Evolutionary conservation across 2,329 filamentous ascomycete genomes (phyloP).

Genomic region (Fusarium veterinarium): DNA sequence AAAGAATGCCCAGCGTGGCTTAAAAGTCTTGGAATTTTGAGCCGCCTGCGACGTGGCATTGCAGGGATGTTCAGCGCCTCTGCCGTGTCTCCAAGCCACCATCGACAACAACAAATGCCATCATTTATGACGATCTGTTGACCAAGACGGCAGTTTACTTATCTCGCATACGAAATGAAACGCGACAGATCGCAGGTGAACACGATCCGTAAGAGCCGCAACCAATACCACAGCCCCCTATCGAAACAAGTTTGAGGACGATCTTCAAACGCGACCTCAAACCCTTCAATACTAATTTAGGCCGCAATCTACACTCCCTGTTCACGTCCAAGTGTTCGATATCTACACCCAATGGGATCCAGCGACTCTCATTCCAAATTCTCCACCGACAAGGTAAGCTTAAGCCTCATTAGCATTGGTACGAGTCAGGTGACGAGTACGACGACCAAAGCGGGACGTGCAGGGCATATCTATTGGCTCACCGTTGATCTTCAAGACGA

Average conservation of each 20-base stretch:
- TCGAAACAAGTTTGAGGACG: conserved; percentile 20
- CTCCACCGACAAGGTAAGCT: background rate
- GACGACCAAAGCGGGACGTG: background rate
- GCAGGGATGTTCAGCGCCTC: background rate
- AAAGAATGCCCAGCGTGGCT: background rate
- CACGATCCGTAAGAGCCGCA: background rate
- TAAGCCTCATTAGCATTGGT: conserved; percentile 13
- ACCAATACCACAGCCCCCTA: conserved; percentile 2
- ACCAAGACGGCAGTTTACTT: background rate
- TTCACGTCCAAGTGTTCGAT: background rate
- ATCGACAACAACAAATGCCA: background rate
- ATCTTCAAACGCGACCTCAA: conserved; percentile 13
- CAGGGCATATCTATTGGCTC: conserved; percentile 17
- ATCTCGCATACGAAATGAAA: conserved; percentile 28
- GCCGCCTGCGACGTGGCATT: background rate
- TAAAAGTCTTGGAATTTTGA: background rate
- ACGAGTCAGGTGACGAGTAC: conserved; percentile 17
- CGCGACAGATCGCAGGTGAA: conserved; percentile 2
- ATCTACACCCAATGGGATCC: conserved; percentile 4
- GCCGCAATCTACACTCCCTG: conserved; percentile 13
- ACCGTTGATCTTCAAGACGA: conserved; percentile 27
- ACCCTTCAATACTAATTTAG: conserved; percentile 1
- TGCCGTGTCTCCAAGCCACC: background rate
- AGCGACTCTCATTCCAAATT: background rate
- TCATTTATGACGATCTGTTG: background rate